Evolutionary conservation across 2,329 filamentous ascomycete genomes (phyloP).

Genomic region (Dendrostoma leiphaemia): DNA sequence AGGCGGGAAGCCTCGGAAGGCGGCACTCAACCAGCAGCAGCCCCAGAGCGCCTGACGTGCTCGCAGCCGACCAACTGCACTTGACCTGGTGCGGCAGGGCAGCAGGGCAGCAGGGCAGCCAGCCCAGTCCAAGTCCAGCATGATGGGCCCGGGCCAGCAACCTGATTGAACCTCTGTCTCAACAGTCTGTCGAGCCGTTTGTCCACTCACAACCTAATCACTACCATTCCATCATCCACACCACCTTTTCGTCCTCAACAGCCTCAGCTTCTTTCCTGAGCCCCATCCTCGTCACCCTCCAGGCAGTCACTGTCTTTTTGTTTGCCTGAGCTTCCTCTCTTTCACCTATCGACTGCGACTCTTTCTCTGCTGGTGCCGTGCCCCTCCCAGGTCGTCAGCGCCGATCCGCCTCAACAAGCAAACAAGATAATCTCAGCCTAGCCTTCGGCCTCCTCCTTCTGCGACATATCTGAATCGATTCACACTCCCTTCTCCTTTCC

Average conservation of each 20-base stretch:
- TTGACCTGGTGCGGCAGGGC: neutral
- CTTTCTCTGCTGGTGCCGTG: neutral
- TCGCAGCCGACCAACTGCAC: neutral
- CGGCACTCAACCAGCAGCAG: neutral
- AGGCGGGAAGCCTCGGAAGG: neutral
- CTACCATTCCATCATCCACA: constrained; percentile 15
- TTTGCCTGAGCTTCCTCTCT: neutral
- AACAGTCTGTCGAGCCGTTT: constrained; percentile 1
- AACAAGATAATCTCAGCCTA: constrained; percentile 10
- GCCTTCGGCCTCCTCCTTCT: constrained; percentile 8
- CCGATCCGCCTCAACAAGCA: neutral
- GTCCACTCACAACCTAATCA: constrained; percentile 7
- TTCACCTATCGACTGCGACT: neutral
- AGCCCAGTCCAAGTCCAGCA: constrained; percentile 1
- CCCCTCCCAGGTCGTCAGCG: neutral
- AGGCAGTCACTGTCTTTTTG: constrained; percentile 4
- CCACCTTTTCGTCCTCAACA: constrained; percentile 10
- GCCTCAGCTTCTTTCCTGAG: constrained; percentile 2
- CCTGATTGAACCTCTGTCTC: neutral
- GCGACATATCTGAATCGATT: constrained; percentile 18
- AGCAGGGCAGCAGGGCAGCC: neutral
- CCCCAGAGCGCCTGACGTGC: neutral
- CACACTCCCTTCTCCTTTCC: constrained; percentile 17
- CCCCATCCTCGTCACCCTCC: constrained; percentile 13
- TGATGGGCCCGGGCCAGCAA: constrained; percentile 9